Percentiles rank a stretch among this genome's conserved stretches.
phyloP scores from a whole-genome alignment of 805 yeast species.

The Nakazawaea wickerhamii region DNA sequence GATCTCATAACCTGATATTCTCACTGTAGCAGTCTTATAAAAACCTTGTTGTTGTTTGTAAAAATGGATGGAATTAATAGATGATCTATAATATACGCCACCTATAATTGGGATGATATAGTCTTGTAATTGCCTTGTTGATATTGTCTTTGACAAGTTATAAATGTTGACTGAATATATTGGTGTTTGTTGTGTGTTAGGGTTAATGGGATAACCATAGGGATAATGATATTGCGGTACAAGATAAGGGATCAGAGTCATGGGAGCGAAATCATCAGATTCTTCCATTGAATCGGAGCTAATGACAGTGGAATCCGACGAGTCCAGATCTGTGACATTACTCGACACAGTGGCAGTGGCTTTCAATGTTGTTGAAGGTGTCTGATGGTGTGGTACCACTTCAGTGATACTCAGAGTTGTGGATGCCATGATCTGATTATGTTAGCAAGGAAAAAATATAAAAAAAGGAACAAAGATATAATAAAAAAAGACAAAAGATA shows the following conservation, averaged over 20 bases:
- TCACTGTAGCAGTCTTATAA: constrained; percentile 4
- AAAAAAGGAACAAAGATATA: no score
- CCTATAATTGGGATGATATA: constrained; percentile 8
- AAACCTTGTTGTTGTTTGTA: neutral
- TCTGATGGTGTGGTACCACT: no score
- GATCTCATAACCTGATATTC: constrained; percentile 10
- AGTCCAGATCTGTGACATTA: no score
- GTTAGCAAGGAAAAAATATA: no score
- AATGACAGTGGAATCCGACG: no score
- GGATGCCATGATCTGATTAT: no score
- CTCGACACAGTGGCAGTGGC: no score
- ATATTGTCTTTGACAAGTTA: constrained; percentile 1
- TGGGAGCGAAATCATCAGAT: no score
- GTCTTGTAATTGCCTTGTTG: constrained; percentile 2
- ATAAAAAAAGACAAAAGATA: no score
- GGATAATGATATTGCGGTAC: neutral
- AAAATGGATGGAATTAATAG: constrained; percentile 2
- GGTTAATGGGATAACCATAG: constrained; percentile 1
- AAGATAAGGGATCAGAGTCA: neutral
- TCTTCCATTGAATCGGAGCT: no score
- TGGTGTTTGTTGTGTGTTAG: neutral
- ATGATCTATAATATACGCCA: constrained; percentile 10
- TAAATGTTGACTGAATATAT: neutral
- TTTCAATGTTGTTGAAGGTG: no score
- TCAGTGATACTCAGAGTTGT: no score